Base-by-base conservation (phyloP, 305 asterid species). In the Fraxinus greggii region DNA sequence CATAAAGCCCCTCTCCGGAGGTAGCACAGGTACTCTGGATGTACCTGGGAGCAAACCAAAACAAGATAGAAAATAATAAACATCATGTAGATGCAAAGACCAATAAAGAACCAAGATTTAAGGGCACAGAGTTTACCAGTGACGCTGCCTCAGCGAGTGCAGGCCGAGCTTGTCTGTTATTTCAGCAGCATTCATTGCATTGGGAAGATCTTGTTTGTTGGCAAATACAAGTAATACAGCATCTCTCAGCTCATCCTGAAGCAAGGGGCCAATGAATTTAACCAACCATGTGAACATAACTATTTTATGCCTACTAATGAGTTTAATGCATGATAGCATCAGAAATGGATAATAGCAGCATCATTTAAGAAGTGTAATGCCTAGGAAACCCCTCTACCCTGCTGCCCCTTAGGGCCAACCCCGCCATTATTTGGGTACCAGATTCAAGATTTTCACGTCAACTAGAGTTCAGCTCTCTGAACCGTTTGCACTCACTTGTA, bases 181-280 rank as follows among this genome's bases (percentile, higher is more conserved):
- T 87, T 92, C 96, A 79, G 96, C 94, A 86, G 94, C 96, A 83
- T 92, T 92, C 97, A 91, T 92, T 75, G 97, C 97, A 85, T 92
- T 92, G 19, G 97, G 97, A 73, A 92, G 97, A 91, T 92, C 92
- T 85, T 92, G 94, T 78, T 92, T 92, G 89, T 92, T 92, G 10
- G 97, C 97, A 85, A 91, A 90, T 33, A 92, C 97, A 80, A 92
- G 97, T 69, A 92, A 79, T 42, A 88, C 91, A 2, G 90, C 89
- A 80, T 88, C 91, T 10, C 90, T 78, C 59, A 89, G 88, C 86
- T 88, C 90, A 72, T 89, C 92, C 92, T 89, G 84, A 42, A 85
- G 56, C 75, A 83, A 76, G 76, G 0, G 65, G 10, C 19, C 31
- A 54, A 1, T 72, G 10, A 31, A 35, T 73, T 35, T 23, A 73